A percentile compares a stretch with the other conserved stretches of the same genome.
Conservation (phyloP, 2,329 filamentous ascomycete genomes). For the Aspergillus melleus region DNA sequence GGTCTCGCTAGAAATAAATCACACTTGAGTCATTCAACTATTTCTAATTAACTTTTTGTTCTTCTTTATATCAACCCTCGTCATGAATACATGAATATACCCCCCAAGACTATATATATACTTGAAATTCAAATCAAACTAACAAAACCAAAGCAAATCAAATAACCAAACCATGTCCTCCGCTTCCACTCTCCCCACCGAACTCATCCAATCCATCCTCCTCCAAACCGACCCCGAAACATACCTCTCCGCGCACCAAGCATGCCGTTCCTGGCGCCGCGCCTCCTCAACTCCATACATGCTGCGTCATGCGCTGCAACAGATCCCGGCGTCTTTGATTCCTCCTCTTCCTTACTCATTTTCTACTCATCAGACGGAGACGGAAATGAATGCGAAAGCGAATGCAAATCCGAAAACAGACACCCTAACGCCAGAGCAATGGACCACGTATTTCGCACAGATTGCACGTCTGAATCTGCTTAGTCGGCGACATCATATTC, state of each 20-base stretch:
- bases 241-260: conserved; percentile 17
- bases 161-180: conserved; percentile 4
- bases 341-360: not conserved
- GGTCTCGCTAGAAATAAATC: no score
- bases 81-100: no score
- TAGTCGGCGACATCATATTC: conserved; percentile 7
- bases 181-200: conserved; percentile 15
- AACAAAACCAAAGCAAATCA: no score
- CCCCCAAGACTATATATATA: no score
- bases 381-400: no score
- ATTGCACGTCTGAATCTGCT: conserved; percentile 17
- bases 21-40: no score
- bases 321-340: conserved; percentile 14
- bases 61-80: no score
- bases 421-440: conserved; percentile 12
- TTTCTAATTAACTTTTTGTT: no score
- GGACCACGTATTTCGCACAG: conserved; percentile 19
- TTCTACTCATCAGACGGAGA: no score
- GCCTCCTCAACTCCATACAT: conserved; percentile 20
- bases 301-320: conserved; percentile 12
- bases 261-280: conserved; percentile 16
- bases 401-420: no score
- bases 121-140: no score
- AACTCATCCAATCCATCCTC: conserved; percentile 22
- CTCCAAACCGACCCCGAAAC: conserved; percentile 17